Evolutionary conservation across 768 basidiomycete genomes (phyloP).

Genomic region (Plicaturopsis crispa): DNA sequence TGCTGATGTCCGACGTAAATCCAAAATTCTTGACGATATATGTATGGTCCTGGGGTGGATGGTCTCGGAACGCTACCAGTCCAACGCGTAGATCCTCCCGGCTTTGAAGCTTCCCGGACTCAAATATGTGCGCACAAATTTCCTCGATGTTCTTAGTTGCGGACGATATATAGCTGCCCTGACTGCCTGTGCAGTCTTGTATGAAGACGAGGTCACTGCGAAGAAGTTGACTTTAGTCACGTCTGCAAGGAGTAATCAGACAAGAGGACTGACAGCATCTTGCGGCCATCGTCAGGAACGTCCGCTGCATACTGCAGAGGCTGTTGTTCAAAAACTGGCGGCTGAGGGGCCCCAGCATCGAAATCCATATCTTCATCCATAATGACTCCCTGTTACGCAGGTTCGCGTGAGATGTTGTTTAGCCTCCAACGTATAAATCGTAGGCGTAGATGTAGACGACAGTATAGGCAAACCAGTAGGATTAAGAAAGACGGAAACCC

Average conservation of each 20-base stretch:
- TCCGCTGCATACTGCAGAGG: slow-evolving; percentile 22
- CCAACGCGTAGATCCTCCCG: slow-evolving; percentile 88
- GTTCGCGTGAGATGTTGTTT: slow-evolving; percentile 9
- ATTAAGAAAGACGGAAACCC: not conserved
- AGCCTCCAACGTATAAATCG: slow-evolving; percentile 1
- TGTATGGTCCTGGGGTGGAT: slow-evolving; percentile 95
- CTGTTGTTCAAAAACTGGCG: slow-evolving; percentile 27
- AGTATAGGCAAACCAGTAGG: slow-evolving; percentile 3
- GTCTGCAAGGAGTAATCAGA: not conserved
- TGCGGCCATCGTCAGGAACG: slow-evolving; percentile 38
- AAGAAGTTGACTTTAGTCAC: slow-evolving; percentile 9
- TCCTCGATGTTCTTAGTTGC: slow-evolving; percentile 95
- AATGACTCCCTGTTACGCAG: slow-evolving; percentile 16
- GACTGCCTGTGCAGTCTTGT: slow-evolving; percentile 91
- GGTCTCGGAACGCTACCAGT: slow-evolving; percentile 91
- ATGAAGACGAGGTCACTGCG: slow-evolving; percentile 88
- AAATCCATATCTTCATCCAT: slow-evolving; percentile 85
- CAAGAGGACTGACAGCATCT: slow-evolving; percentile 61
- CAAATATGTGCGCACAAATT: slow-evolving; percentile 91
- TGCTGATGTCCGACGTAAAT: slow-evolving; percentile 85
- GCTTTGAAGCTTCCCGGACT: slow-evolving; percentile 84
- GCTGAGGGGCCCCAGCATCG: slow-evolving; percentile 32
- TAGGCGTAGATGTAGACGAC: too few species aligned
- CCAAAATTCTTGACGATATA: slow-evolving; percentile 92
- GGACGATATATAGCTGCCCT: slow-evolving; percentile 85